Evolutionary conservation across 1,284 basidiomycete species (phyloP).

Genomic region (Ganoderma lucidum): DNA sequence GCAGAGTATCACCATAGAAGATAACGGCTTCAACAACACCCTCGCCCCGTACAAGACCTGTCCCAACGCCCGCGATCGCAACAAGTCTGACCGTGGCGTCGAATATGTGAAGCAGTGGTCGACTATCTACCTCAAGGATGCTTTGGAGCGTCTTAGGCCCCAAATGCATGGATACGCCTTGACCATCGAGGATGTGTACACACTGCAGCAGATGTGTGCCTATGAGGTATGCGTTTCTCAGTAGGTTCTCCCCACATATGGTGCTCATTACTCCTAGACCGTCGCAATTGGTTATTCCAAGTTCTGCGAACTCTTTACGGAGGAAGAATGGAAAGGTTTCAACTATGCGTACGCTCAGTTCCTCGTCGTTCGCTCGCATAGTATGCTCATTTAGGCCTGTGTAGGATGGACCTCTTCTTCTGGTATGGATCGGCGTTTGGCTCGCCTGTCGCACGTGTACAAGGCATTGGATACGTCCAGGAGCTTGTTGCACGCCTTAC

Average conservation of each 20-base stretch:
- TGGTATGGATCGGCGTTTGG: conserved; percentile 81
- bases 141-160: conserved; percentile 67
- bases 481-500: conserved; percentile 85
- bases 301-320: conserved; percentile 90
- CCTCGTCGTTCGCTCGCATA: not conserved
- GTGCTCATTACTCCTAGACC: conserved; percentile 56
- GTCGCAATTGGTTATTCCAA: conserved; percentile 90
- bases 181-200: conserved; percentile 74
- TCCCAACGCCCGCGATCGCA: conserved; percentile 59
- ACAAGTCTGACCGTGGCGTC: conserved; percentile 63
- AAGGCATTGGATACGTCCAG: conserved; percentile 88
- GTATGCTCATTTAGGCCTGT: not conserved
- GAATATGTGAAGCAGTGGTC: conserved; percentile 73
- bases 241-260: not conserved
- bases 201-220: conserved; percentile 82
- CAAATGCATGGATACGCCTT: conserved; percentile 73
- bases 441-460: conserved; percentile 78
- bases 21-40: conserved; percentile 78
- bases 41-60: conserved; percentile 81
- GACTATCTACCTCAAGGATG: conserved; percentile 72
- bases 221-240: conserved; percentile 67
- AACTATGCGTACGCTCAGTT: conserved; percentile 72
- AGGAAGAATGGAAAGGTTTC: conserved; percentile 91
- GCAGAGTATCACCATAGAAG: conserved; percentile 84
- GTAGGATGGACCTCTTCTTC: conserved; percentile 50